Evolutionary conservation across 2,329 filamentous ascomycete species (phyloP).

Genomic region (Corynespora cassiicola): DNA sequence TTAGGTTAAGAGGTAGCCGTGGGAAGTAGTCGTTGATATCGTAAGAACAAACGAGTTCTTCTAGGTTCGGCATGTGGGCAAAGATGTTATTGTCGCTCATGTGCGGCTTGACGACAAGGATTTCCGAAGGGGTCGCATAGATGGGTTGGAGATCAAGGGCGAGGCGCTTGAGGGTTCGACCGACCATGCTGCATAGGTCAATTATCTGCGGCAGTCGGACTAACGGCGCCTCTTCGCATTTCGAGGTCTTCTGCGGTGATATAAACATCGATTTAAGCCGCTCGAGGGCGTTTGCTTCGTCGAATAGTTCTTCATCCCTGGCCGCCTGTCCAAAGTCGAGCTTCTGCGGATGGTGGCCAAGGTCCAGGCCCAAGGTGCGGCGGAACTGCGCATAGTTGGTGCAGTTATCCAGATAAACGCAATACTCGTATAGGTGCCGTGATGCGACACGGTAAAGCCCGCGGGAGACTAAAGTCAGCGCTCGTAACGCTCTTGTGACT

Average conservation of each 20-base stretch:
- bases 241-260: constrained; percentile 18
- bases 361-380: constrained; percentile 29
- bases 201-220: constrained; percentile 31
- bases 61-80: constrained; percentile 25
- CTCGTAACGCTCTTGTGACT: constrained; percentile 30
- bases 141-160: constrained; percentile 28
- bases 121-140: constrained; percentile 18
- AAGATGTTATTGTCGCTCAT: constrained; percentile 24
- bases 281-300: constrained; percentile 11
- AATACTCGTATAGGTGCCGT: constrained; percentile 31
- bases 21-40: constrained; percentile 29
- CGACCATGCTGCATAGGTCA: constrained; percentile 24
- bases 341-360: constrained; percentile 26
- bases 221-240: constrained; percentile 13
- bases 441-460: constrained; percentile 26
- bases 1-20: constrained; percentile 29
- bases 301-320: constrained; percentile 25
- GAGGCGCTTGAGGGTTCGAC: constrained; percentile 25
- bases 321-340: constrained; percentile 25
- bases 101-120: constrained; percentile 13
- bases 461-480: constrained; percentile 31
- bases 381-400: constrained; percentile 24
- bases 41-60: constrained; percentile 33
- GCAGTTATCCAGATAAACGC: constrained; percentile 29
- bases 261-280: constrained; percentile 29